Percentiles rank a stretch among this genome's conserved stretches.
These are phyloP conservation scores for Saccharomyces hybrid DNA, from an alignment of 1,139 yeast species.

Conservation along the genomic window DNA sequence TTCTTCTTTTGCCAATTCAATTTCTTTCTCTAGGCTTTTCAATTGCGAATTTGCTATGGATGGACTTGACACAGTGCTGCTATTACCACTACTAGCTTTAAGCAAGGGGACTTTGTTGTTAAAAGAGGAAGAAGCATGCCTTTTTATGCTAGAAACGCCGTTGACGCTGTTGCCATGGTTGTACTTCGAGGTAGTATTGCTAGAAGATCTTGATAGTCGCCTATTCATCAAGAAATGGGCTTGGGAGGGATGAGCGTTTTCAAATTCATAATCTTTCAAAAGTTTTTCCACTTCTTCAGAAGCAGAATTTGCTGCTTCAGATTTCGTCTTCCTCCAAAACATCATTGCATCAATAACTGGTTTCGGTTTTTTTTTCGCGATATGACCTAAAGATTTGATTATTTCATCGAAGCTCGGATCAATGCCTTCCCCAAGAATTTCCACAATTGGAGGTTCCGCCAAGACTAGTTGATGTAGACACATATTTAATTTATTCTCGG, in stretches of 20 bases:
- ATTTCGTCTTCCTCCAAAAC: constrained; percentile 94
- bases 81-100: not conserved
- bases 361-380: constrained; percentile 83
- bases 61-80: not conserved
- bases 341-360: constrained; percentile 96
- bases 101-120: not conserved
- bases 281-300: constrained; percentile 45
- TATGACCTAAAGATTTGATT: constrained; percentile 78
- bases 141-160: not conserved
- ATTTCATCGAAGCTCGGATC: constrained; percentile 84
- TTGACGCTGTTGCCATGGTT: not conserved
- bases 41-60: constrained; percentile 20
- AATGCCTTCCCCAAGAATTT: constrained; percentile 77
- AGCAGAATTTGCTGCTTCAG: constrained; percentile 77
- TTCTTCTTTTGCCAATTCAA: constrained; percentile 54
- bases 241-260: constrained; percentile 6
- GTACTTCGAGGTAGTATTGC: not conserved
- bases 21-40: constrained; percentile 31
- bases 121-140: not conserved
- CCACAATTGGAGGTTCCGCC: constrained; percentile 75
- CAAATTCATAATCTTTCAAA: constrained; percentile 26
- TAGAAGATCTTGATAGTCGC: not conserved
- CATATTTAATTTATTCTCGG: constrained; percentile 74
- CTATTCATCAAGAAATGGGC: not conserved
- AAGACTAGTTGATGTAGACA: constrained; percentile 41